Conservation (phyloP, 805 yeast species). For the Saccharomycodes ludwigii region DNA sequence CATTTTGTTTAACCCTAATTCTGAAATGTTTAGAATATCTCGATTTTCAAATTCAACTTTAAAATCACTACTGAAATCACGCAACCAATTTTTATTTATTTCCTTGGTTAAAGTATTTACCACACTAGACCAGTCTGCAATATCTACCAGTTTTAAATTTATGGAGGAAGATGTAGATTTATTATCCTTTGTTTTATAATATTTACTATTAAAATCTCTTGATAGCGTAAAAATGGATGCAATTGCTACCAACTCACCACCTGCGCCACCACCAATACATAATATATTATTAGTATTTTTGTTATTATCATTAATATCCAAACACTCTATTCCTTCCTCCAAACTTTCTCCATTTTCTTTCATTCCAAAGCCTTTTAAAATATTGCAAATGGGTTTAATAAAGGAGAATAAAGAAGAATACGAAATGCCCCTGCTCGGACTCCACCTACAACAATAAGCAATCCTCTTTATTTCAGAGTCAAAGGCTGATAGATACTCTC, state of each 20-base stretch:
- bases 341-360: conserved; percentile 17
- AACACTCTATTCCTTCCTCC: conserved; percentile 12
- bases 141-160: conserved; percentile 50
- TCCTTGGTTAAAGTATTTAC: conserved; percentile 32
- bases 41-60: conserved; percentile 22
- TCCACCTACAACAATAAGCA: conserved; percentile 79
- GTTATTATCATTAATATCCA: conserved; percentile 5
- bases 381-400: conserved; percentile 28
- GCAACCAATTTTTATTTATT: conserved; percentile 43
- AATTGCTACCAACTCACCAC: conserved; percentile 60
- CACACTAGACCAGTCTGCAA: conserved; percentile 64
- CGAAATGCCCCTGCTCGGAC: conserved; percentile 69
- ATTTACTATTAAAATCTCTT: conserved; percentile 15
- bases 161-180: conserved; percentile 12
- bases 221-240: conserved; percentile 40
- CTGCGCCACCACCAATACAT: conserved; percentile 84
- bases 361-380: conserved; percentile 16
- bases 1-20: conserved; percentile 17
- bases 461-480: conserved; percentile 46
- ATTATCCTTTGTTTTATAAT: conserved; percentile 6
- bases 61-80: conserved; percentile 24
- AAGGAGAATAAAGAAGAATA: conserved; percentile 56
- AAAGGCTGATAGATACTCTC: conserved; percentile 66
- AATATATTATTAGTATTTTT: conserved; percentile 29
- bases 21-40: conserved; percentile 25